Base-by-base conservation (phyloP, 2,329 filamentous ascomycete species). In the Trichophyton equinum region DNA sequence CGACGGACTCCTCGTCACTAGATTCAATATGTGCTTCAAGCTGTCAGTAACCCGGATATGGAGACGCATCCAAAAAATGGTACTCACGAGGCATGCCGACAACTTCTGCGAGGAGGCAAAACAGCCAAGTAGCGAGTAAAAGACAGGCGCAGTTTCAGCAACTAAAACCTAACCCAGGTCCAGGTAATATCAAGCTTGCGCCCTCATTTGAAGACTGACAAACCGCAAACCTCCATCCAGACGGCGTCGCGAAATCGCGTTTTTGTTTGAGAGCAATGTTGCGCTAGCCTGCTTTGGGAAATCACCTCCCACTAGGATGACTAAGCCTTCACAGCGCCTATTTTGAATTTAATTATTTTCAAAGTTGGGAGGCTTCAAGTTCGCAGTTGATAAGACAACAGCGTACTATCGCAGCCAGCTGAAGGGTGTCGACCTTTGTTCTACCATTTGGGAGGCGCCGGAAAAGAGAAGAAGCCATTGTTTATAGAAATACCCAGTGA, bases 31-130 rank as follows among this genome's bases (percentile, higher is more conserved):
- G 53, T 22, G 62, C 62, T 63, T 40, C 8, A 59, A 46, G 40
- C 22, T 47, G 30, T 58, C 38, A 63, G 55, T 30, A 42, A 51
- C 22, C 57, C 51, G 11, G 46, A 4, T 9, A 9, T 18, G n/a
- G 22, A 30, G n/a, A 11, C 3, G 2, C 55, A 40, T 22, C 0
- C 13, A 38, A 25, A 33, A 15, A 61, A 30, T 5, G 6, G 61
- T 20, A 74, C 75, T 72, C 63, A 77, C 75, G 75, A 66, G 75
- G 73, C 75, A 77, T 74, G 62, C 65, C 63, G 51, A 22, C 13
- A 25, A 18, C 30, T 53, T 53, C 18, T 25, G 25, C 13, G 13
- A 25, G 8, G 13, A 53, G 27, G 13, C 11, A 18, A 22, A n/a
- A 22, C n/a, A 13, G 15, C 25, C 9, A 20, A 13, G 22, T n/a